Evolutionary conservation across 108 stramenopile genomes (phyloP), one percentile per base, ranked within the genome.

Genomic region (Discostella stelligeroides): DNA sequence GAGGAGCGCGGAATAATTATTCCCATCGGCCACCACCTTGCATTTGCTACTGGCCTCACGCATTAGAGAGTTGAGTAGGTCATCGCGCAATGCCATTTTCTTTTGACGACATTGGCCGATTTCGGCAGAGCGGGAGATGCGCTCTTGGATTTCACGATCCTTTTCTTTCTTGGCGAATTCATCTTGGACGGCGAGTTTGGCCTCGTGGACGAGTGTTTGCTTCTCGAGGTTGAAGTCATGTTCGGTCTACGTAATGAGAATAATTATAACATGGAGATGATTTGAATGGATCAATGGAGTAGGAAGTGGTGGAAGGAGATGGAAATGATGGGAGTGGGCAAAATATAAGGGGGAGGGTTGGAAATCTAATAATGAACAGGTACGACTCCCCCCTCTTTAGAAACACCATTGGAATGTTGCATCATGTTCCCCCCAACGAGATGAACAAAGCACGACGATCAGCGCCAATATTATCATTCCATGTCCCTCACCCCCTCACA

Each of bases 211-310:
- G 63, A 98, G 86, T 50, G 97, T 98, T 85, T 98, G 97, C 83
- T 98, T 99, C 88, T 99, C 98, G 67, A 99, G 86, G 85, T 98
- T 99, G 87, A 97, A 97, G 79, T 99, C 98, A 64, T 92, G 94
- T 66, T 95, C 94, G 51, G 91, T 95, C 91, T n/a, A n/a, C n/a
- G n/a, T n/a, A n/a, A n/a, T n/a, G n/a, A n/a, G n/a, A n/a, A n/a
- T n/a, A n/a, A n/a, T n/a, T n/a, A n/a, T n/a, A n/a, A n/a, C n/a
- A n/a, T n/a, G n/a, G n/a, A n/a, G n/a, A n/a, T 94, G 58, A 12
- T 37, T 60, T 59, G 47, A 20, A n/a, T 51, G 24, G 1, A 17
- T 7, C 7, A 25, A 37, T 40, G 42, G 37, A 41, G 55, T 10
- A 48, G 0, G 49, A 14, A 43, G 30, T 0, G 8, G 34, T 21